Evolutionary conservation across 768 basidiomycete genomes (phyloP).

Genomic region (button mushroom (Agaricus bisporus)): DNA sequence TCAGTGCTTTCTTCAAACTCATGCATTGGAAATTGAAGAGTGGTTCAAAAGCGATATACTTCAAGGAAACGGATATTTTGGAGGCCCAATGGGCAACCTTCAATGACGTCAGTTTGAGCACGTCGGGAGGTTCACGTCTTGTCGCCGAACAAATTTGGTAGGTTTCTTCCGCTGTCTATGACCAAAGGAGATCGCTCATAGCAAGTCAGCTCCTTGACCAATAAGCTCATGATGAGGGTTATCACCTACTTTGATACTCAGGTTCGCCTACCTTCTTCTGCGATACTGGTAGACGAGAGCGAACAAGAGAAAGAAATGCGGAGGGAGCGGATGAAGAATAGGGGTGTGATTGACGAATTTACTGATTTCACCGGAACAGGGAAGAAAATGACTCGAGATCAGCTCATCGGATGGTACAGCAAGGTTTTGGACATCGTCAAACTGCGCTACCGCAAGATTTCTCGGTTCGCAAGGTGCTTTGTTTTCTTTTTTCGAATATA

Average conservation of each 20-base stretch:
- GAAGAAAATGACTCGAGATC: constrained; percentile 70
- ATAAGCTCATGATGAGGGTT: constrained; percentile 88
- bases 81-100: constrained; percentile 96
- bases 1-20: constrained; percentile 87
- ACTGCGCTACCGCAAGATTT: constrained; percentile 87
- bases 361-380: constrained; percentile 23
- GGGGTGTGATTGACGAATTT: constrained; percentile 6
- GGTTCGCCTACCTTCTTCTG: constrained; percentile 65
- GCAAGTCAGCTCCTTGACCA: constrained; percentile 70
- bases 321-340: constrained; percentile 10
- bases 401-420: constrained; percentile 83
- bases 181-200: background rate
- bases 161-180: constrained; percentile 17
- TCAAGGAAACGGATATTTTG: constrained; percentile 97
- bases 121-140: constrained; percentile 79
- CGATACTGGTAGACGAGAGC: constrained; percentile 23
- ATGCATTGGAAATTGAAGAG: constrained; percentile 96
- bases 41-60: constrained; percentile 85
- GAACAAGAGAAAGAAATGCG: constrained; percentile 6
- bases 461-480: constrained; percentile 81
- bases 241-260: constrained; percentile 94
- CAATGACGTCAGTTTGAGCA: constrained; percentile 85
- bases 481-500: background rate
- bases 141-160: constrained; percentile 97
- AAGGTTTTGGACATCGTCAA: constrained; percentile 93